Base-by-base conservation (phyloP, 805 yeast genomes). In the Candida sphagnicola region DNA sequence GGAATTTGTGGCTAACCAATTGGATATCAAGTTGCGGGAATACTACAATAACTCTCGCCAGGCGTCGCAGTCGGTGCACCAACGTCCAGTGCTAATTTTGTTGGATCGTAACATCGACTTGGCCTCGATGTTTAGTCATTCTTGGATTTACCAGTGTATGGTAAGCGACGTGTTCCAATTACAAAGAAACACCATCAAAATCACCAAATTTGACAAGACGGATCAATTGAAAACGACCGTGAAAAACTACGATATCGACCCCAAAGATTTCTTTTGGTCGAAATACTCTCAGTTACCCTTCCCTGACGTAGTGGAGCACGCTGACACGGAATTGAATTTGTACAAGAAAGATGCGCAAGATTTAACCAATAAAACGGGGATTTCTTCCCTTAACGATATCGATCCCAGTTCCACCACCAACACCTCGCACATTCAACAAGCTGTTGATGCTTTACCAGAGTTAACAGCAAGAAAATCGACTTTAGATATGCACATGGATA, bases 281-380 rank as follows among this genome's bases (percentile, higher is more conserved):
- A 72, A 74, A 44, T 90, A 93, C 62, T 73, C 95, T 10, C 83
- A 83, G 36, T 66, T 87, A 41, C 98, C 99, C 28, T 93, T 93
- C 70, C 99, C 99, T 1, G 97, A 91, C 57, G 98, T 95, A n/a
- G 99, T 95, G 24, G 99, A 93, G 59, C 87, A 87, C 61, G 95
- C 95, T 15, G 98, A 93, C 54, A 63, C 73, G 18, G 97, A 88
- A 42, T 71, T 90, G 43, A 78, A 82, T 42, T 71, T 74, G 39
- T 93, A 93, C 63, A 91, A 90, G 48, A 75, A 77, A 41, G 96
- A 88, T 50, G 96, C 97, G 2, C 83, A 82, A 44, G 95, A 85
- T 42, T 72, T 95, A 37, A 88, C 97, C 1, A 75, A 76, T 35
- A 80, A 76, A 46, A 83, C 95, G 1, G 86, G 85, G 28, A 77